Conservation (phyloP, 768 basidiomycete genomes). For the Trametopsis cervina region DNA sequence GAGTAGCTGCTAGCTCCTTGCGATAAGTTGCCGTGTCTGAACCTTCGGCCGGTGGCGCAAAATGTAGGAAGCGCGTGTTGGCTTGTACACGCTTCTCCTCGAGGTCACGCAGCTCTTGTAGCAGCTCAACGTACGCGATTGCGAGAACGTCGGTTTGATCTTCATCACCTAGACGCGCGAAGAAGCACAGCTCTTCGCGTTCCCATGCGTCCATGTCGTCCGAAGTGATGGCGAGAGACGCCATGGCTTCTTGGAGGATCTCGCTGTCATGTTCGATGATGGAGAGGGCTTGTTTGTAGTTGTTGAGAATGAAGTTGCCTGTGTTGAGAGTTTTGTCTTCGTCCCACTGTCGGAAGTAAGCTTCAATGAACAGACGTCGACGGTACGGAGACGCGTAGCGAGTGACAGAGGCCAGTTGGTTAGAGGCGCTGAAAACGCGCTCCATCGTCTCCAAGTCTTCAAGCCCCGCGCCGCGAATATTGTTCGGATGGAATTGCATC, state of each 20-base stretch:
- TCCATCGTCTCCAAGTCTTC: constrained; percentile 28
- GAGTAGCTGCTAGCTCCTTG: constrained; percentile 14
- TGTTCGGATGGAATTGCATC: constrained; percentile 24
- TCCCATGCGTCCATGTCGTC: constrained; percentile 19
- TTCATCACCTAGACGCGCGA: constrained; percentile 22
- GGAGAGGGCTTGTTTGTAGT: constrained; percentile 25
- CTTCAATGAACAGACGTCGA: constrained; percentile 7
- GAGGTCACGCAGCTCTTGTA: constrained; percentile 17
- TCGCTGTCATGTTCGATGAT: constrained; percentile 17
- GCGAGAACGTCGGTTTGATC: constrained; percentile 21
- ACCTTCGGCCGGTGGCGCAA: not conserved
- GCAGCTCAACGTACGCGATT: constrained; percentile 28
- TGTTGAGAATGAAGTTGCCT: constrained; percentile 20
- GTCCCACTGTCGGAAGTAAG: constrained; percentile 14
- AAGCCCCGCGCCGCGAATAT: constrained; percentile 25
- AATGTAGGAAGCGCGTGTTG: constrained; percentile 1
- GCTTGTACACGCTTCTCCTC: constrained; percentile 3
- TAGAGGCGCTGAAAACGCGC: constrained; percentile 26
- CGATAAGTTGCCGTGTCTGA: not conserved
- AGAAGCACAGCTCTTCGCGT: constrained; percentile 17
- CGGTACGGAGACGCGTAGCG: constrained; percentile 11
- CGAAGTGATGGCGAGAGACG: constrained; percentile 10
- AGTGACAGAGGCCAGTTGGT: constrained; percentile 16
- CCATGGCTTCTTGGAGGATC: constrained; percentile 11
- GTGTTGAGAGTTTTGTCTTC: constrained; percentile 23